phyloP scores from a whole-genome alignment of 2,329 filamentous ascomycete genomes.

The Calonectria pauciramosa region DNA sequence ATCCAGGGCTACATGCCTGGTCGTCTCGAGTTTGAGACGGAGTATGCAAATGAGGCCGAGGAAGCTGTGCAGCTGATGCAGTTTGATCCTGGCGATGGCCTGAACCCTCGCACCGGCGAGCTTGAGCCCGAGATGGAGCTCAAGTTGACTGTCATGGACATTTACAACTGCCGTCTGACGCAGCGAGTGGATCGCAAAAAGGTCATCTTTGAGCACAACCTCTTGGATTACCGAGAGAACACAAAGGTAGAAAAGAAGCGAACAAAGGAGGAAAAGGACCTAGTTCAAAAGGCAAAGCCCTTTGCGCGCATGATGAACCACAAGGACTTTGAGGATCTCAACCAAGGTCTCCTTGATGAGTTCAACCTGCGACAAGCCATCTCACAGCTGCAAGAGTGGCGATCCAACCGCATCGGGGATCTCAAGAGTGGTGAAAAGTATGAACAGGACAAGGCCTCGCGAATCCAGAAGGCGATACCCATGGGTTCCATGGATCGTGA shows the following conservation, averaged over 20 bases:
- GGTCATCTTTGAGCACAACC: conserved; percentile 94
- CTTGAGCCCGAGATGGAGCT: conserved; percentile 96
- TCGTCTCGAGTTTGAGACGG: conserved; percentile 95
- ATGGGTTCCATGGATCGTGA: conserved; percentile 89
- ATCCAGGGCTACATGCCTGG: conserved; percentile 99
- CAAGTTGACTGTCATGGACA: conserved; percentile 98
- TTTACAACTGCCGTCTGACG: conserved; percentile 94
- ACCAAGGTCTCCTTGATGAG: conserved; percentile 89
- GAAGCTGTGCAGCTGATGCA: conserved; percentile 99
- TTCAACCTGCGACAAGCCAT: conserved; percentile 93
- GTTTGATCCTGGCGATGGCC: conserved; percentile 94
- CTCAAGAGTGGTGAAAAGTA: conserved; percentile 91
- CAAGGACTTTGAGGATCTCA: conserved; percentile 88
- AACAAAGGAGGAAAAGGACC: conserved; percentile 93
- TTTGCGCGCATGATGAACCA: conserved; percentile 98
- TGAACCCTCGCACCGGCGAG: conserved; percentile 86
- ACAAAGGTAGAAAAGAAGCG: conserved; percentile 91
- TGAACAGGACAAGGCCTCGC: conserved; percentile 85
- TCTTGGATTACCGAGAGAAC: conserved; percentile 95
- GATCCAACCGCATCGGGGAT: conserved; percentile 85
- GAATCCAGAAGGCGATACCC: conserved; percentile 78
- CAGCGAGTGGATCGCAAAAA: conserved; percentile 95
- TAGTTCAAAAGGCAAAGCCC: conserved; percentile 93
- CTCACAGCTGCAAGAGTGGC: conserved; percentile 92
- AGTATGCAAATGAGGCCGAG: conserved; percentile 97